These are phyloP conservation scores for Orbilia ellipsospora DNA, from an alignment of 2,329 filamentous ascomycete species.

Conservation along the genomic window DNA sequence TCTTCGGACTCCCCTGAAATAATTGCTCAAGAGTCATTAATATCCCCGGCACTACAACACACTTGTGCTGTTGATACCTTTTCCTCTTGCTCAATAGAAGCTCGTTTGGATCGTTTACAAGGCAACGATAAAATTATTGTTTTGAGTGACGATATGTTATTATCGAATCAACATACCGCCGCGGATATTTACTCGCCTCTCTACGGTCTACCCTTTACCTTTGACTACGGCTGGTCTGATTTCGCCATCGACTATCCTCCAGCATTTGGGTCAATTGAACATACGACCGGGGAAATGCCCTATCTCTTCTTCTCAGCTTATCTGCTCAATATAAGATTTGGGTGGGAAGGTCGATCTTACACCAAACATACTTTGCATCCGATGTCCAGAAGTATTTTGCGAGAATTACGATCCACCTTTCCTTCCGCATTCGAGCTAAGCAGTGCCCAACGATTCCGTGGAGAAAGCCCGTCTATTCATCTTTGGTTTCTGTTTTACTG, in stretches of 20 bases:
- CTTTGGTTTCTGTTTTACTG: constrained; percentile 50
- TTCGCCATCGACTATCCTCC: constrained; percentile 39
- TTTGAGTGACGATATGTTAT: constrained; percentile 43
- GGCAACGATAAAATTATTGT: constrained; percentile 30
- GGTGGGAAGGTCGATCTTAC: constrained; percentile 39
- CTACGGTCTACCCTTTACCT: constrained; percentile 34
- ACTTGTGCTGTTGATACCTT: constrained; percentile 33
- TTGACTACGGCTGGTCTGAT: constrained; percentile 34
- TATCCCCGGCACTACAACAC: constrained; percentile 4
- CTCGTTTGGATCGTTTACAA: constrained; percentile 31
- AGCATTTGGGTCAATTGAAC: constrained; percentile 36
- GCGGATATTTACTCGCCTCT: constrained; percentile 39
- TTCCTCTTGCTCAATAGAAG: constrained; percentile 47
- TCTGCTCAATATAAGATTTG: constrained; percentile 38
- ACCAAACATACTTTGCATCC: constrained; percentile 44
- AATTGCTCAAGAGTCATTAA: constrained; percentile 22
- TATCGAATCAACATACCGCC: constrained; percentile 38
- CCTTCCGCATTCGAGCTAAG: constrained; percentile 44
- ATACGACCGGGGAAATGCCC: constrained; percentile 27
- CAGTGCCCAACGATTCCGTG: constrained; percentile 38
- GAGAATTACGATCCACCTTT: constrained; percentile 42
- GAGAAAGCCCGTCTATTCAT: constrained; percentile 44
- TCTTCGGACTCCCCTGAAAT: constrained; percentile 14
- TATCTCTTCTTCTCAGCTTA: constrained; percentile 45
- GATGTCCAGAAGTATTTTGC: constrained; percentile 35